phyloP scores from a whole-genome alignment of 1,284 basidiomycete genomes.

The Puccinia polysora region DNA sequence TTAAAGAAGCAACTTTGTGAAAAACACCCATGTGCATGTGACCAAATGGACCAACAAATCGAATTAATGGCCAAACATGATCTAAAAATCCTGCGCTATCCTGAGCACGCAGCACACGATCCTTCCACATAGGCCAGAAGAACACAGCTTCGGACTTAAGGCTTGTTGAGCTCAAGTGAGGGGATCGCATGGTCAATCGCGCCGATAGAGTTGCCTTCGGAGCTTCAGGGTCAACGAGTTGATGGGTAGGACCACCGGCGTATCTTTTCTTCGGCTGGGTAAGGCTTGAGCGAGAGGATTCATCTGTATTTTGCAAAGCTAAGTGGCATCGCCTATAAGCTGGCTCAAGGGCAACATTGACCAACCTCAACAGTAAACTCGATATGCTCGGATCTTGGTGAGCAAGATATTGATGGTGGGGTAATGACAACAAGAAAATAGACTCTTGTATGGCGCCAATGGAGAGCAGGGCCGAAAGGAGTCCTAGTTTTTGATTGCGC shows the following conservation, averaged over 20 bases:
- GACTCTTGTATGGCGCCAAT: constrained; percentile 76
- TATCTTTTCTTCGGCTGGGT: constrained; percentile 33
- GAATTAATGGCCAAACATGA: constrained; percentile 50
- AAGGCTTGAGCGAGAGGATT: background rate
- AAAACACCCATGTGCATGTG: constrained; percentile 64
- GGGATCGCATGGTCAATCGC: constrained; percentile 52
- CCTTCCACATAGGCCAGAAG: constrained; percentile 79
- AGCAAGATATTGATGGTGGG: constrained; percentile 65
- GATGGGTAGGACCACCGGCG: constrained; percentile 14
- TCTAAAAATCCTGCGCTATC: constrained; percentile 62
- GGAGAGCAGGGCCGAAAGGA: constrained; percentile 74
- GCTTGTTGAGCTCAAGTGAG: constrained; percentile 72
- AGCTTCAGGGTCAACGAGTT: constrained; percentile 56
- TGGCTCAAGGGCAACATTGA: constrained; percentile 60
- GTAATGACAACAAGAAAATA: constrained; percentile 76
- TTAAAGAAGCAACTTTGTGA: constrained; percentile 57
- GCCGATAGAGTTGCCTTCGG: constrained; percentile 63
- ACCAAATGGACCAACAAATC: constrained; percentile 69
- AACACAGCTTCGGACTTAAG: constrained; percentile 68
- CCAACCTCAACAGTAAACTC: constrained; percentile 71
- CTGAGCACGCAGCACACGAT: constrained; percentile 65
- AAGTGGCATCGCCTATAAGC: constrained; percentile 16
- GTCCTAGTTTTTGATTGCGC: constrained; percentile 74
- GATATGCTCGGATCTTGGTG: constrained; percentile 64
- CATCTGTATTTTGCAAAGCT: constrained; percentile 1